Conservation (phyloP, 768 basidiomycete species). For the Agaricus blazei region DNA sequence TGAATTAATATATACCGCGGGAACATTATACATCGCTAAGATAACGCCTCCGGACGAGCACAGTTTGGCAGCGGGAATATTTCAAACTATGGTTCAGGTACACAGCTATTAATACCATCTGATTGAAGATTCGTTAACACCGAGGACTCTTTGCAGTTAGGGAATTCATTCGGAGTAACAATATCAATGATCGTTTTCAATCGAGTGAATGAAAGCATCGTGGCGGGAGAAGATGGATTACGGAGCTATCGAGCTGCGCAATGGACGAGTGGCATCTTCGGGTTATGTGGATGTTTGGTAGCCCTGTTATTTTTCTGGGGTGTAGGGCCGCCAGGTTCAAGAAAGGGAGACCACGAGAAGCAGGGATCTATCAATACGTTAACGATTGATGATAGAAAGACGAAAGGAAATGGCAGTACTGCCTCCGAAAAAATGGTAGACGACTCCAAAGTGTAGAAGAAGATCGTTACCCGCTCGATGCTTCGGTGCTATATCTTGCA, state of each 20-base stretch:
- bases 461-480: too few species aligned
- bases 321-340: slow-evolving; percentile 23
- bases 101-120: slow-evolving; percentile 6
- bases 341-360: neutral
- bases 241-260: slow-evolving; percentile 56
- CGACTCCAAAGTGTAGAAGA: too few species aligned
- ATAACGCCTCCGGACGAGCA: slow-evolving; percentile 65
- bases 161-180: slow-evolving; percentile 65
- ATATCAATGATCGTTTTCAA: slow-evolving; percentile 71
- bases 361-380: too few species aligned
- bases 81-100: slow-evolving; percentile 76
- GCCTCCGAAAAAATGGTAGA: too few species aligned
- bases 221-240: slow-evolving; percentile 30
- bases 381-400: too few species aligned
- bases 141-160: slow-evolving; percentile 38
- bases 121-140: too few species aligned
- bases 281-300: slow-evolving; percentile 44
- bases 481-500: too few species aligned
- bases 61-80: slow-evolving; percentile 68
- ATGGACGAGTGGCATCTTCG: slow-evolving; percentile 63
- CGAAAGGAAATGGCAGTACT: too few species aligned
- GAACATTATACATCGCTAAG: slow-evolving; percentile 72
- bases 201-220: slow-evolving; percentile 28
- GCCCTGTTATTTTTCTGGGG: slow-evolving; percentile 22
- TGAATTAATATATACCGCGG: slow-evolving; percentile 71